Percentiles rank a stretch among this genome's conserved stretches.
These are phyloP conservation scores for Thraustotheca clavata DNA, from an alignment of 352 stramenopile genomes.

Conservation along the genomic window DNA sequence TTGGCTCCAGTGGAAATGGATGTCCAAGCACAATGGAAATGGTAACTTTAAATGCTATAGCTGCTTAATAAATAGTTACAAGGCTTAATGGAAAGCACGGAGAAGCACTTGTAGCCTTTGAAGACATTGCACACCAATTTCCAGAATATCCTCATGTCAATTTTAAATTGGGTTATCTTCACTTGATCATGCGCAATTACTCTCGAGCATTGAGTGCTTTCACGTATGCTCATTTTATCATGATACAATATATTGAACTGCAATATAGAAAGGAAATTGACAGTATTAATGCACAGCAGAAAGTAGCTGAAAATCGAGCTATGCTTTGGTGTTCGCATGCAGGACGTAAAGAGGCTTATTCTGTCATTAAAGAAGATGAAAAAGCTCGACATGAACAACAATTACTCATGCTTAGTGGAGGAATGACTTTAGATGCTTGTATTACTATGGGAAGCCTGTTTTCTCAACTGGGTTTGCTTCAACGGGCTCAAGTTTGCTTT, in stretches of 20 bases:
- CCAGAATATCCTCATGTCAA: slow-evolving; percentile 13
- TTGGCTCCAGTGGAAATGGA: slow-evolving; percentile 11
- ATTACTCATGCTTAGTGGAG: slow-evolving; percentile 34
- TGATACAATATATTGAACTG: not conserved
- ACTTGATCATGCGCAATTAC: slow-evolving; percentile 19
- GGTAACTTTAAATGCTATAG: not conserved
- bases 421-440: slow-evolving; percentile 24
- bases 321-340: slow-evolving; percentile 39
- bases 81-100: slow-evolving; percentile 15
- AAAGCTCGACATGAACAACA: slow-evolving; percentile 33
- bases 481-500: slow-evolving; percentile 41
- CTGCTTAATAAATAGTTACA: not conserved
- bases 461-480: slow-evolving; percentile 41
- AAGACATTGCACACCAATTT: not conserved
- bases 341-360: slow-evolving; percentile 34
- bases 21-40: slow-evolving; percentile 16
- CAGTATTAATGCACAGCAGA: not conserved
- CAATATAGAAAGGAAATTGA: slow-evolving; percentile 8
- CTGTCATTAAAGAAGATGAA: slow-evolving; percentile 22
- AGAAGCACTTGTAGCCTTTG: slow-evolving; percentile 3
- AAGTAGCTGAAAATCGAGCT: slow-evolving; percentile 1
- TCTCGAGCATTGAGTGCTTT: not conserved
- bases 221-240: not conserved
- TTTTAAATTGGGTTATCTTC: slow-evolving; percentile 20
- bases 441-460: slow-evolving; percentile 47